phyloP scores from a whole-genome alignment of 1,284 basidiomycete genomes.

The Heliocybe sulcata region DNA sequence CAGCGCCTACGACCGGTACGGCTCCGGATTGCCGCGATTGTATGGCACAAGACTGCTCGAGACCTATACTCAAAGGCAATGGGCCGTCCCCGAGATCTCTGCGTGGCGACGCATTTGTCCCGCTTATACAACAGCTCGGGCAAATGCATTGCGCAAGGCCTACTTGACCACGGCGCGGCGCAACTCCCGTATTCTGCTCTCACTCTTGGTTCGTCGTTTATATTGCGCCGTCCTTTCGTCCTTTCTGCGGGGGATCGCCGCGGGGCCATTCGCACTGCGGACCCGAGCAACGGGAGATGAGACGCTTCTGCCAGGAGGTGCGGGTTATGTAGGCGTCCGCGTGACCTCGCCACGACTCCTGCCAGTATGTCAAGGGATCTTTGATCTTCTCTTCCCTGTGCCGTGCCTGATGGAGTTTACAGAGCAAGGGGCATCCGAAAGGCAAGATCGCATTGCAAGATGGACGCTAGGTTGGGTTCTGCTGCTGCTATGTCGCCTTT shows the following conservation, averaged over 20 bases:
- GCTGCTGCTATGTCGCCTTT: not conserved
- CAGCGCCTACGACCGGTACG: not conserved
- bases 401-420: not conserved
- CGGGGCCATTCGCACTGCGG: not conserved
- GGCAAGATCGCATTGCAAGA: not conserved
- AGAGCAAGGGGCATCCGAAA: not conserved
- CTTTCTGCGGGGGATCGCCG: not conserved
- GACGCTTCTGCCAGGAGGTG: not conserved
- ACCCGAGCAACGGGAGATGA: not conserved
- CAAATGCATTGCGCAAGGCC: not conserved
- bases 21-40: not conserved
- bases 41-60: not conserved
- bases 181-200: not conserved
- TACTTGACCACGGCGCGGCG: not conserved
- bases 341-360: not conserved
- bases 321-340: not conserved
- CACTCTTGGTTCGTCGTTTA: not conserved
- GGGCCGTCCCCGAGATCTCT: no score
- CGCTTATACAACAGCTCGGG: no score
- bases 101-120: no score
- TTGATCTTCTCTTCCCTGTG: not conserved
- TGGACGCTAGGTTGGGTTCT: not conserved
- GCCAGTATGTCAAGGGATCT: not conserved
- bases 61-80: not conserved
- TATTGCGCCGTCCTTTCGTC: not conserved